Conservation (phyloP, 176 grass and related monocot species). For the Lolium rigidum region DNA sequence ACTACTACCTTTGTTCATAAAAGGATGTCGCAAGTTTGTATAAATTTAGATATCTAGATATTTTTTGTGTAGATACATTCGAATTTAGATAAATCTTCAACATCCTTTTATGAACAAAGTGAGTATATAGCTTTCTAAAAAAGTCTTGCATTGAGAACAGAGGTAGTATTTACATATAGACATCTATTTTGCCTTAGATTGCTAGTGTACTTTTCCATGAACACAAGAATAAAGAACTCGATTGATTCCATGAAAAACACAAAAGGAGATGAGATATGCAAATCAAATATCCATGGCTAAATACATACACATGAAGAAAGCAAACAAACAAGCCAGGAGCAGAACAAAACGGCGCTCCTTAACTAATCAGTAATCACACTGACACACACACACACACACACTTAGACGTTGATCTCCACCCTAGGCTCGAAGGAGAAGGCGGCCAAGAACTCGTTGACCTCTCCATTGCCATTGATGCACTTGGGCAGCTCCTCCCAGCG, state of each 20-base stretch:
- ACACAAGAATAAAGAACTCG: background rate
- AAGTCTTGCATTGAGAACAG: too few relatives aligned
- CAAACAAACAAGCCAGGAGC: slow-evolving; percentile 33
- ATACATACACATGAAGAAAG: slow-evolving; percentile 13
- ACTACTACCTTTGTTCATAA: too few relatives aligned
- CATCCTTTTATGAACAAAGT: too few relatives aligned
- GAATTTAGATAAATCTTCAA: too few relatives aligned
- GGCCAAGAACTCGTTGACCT: slow-evolving; percentile 55
- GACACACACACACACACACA: background rate
- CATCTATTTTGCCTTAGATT: background rate
- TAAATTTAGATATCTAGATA: too few relatives aligned
- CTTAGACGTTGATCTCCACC: slow-evolving; percentile 49
- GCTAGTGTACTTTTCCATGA: background rate
- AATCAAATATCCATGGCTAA: background rate
- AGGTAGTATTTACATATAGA: background rate
- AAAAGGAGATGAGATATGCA: background rate
- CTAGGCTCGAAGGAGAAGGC: slow-evolving; percentile 75
- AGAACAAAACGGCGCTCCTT: slow-evolving; percentile 36
- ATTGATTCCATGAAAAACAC: background rate
- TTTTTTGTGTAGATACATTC: too few relatives aligned
- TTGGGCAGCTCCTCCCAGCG: slow-evolving; percentile 59
- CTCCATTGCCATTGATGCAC: slow-evolving; percentile 42
- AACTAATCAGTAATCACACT: background rate
- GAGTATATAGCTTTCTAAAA: too few relatives aligned
- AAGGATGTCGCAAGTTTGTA: too few relatives aligned